phyloP scores from a whole-genome alignment of 2,329 filamentous ascomycete species.

The Ceratocystis cacaofunesta region DNA sequence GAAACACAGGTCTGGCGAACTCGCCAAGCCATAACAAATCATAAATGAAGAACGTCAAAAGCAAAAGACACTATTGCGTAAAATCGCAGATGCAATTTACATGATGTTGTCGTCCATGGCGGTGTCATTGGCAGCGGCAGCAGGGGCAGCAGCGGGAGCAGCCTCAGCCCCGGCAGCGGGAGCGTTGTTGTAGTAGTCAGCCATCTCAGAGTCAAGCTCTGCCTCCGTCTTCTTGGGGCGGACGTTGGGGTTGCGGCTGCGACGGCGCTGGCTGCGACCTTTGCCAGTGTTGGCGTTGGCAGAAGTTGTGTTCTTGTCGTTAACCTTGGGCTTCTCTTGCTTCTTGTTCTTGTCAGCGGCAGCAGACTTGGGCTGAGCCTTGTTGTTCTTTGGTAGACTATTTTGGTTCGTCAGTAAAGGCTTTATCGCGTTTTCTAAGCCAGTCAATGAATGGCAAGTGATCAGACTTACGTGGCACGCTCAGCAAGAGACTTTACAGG shows the following conservation, averaged over 20 bases:
- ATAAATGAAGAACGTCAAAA: neutral
- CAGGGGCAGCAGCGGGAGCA: constrained; percentile 32
- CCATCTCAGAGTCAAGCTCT: constrained; percentile 95
- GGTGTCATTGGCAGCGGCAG: constrained; percentile 38
- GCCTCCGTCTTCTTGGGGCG: constrained; percentile 78
- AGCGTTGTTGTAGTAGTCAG: constrained; percentile 64
- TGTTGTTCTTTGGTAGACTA: constrained; percentile 33
- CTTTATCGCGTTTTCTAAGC: constrained; percentile 19
- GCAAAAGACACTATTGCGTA: neutral
- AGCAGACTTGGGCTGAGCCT: constrained; percentile 69
- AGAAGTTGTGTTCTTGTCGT: neutral
- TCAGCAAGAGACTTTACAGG: constrained; percentile 61
- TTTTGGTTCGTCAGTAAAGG: constrained; percentile 4
- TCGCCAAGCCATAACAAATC: constrained; percentile 13
- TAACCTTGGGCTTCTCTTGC: constrained; percentile 31
- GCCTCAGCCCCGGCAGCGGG: constrained; percentile 29
- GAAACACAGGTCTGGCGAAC: constrained; percentile 5
- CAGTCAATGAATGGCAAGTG: neutral
- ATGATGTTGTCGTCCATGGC: constrained; percentile 42
- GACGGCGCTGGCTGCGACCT: constrained; percentile 31
- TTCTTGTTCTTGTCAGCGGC: constrained; percentile 54
- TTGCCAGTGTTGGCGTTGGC: constrained; percentile 26
- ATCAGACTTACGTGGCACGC: constrained; percentile 50
- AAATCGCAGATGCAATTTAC: neutral
- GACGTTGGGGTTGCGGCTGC: constrained; percentile 45